phyloP scores from a whole-genome alignment of 495 filamentous ascomycete species.

The Chaetomium cochliodes region DNA sequence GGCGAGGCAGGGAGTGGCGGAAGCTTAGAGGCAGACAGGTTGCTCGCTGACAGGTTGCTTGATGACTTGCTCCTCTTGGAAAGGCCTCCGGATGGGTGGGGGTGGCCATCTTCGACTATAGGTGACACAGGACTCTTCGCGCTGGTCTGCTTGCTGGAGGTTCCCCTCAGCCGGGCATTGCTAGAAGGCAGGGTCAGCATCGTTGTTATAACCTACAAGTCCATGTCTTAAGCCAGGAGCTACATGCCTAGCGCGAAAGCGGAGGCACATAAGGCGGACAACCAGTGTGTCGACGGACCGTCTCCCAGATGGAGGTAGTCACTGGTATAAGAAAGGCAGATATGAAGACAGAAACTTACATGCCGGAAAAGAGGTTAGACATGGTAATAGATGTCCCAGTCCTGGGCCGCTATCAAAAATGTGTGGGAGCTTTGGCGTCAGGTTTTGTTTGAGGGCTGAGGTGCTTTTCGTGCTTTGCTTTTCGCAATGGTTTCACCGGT shows the following conservation, averaged over 20 bases:
- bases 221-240: not conserved
- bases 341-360: constrained; percentile 55
- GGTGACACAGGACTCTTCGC: constrained; percentile 45
- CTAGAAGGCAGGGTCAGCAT: constrained; percentile 31
- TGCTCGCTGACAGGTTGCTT: constrained; percentile 49
- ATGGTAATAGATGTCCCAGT: constrained; percentile 43
- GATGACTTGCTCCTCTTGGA: constrained; percentile 50
- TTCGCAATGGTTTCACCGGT: not conserved
- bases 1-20: constrained; percentile 53
- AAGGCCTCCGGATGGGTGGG: constrained; percentile 45
- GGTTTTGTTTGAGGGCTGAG: no score
- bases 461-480: no score
- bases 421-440: no score
- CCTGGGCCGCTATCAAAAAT: no score
- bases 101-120: constrained; percentile 37
- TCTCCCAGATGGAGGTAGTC: not conserved
- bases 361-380: constrained; percentile 77
- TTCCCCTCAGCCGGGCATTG: constrained; percentile 50
- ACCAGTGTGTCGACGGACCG: no score
- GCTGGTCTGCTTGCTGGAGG: constrained; percentile 41
- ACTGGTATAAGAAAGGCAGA: no score
- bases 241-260: not conserved
- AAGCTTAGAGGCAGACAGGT: constrained; percentile 46
- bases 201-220: not conserved
- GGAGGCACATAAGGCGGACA: not conserved